Evolutionary conservation across 2,329 filamentous ascomycete species (phyloP), one percentile per base, ranked within the genome.

Genomic region (Penicillium oxalicum): DNA sequence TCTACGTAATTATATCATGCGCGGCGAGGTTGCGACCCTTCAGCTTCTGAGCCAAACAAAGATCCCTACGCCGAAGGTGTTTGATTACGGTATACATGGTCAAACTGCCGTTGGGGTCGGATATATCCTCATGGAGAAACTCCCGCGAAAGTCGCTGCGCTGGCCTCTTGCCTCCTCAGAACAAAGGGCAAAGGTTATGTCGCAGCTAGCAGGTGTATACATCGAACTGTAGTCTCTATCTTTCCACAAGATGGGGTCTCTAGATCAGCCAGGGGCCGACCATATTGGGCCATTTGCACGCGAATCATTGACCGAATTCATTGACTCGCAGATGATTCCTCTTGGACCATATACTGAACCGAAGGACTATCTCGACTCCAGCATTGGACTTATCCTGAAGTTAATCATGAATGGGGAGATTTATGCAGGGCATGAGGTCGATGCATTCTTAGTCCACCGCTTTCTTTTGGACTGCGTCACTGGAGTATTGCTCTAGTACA

Each of bases 41-140:
- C 18, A 62, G 46, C 73, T 73, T 51, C 59, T 75, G 0, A 59
- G 62, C 26, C 34, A 61, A 25, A 71, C 68, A 11, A 45, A 47
- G 4, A 57, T 75, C 2, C 70, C 70, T 26, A 57, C 63, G 36
- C 71, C 70, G 4, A 66, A 60, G 43, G 64, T 74, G 1, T 64
- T 66, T 45, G 67, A 72, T 33, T 72, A 63, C 44, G 59, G 57
- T 12, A 48, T 69, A 5, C 61, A 64, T 28, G 51, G 56, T 13
- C 11, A 40, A 4, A 70, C 72, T 48, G 53, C 60, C 13, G 61
- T 74, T 9, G 69, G 70, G 9, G 64, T 70, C 42, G 62, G 65
- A 2, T 74, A 68, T 49, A 72, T 75, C 38, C 60, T 74, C 7
- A 70, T 73, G 63, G 68, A 74, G 36, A 75, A 73, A 49, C 45